These are phyloP conservation scores for Quercus lobata DNA, from an alignment of 331 rosid genomes.

Conservation along the genomic window DNA sequence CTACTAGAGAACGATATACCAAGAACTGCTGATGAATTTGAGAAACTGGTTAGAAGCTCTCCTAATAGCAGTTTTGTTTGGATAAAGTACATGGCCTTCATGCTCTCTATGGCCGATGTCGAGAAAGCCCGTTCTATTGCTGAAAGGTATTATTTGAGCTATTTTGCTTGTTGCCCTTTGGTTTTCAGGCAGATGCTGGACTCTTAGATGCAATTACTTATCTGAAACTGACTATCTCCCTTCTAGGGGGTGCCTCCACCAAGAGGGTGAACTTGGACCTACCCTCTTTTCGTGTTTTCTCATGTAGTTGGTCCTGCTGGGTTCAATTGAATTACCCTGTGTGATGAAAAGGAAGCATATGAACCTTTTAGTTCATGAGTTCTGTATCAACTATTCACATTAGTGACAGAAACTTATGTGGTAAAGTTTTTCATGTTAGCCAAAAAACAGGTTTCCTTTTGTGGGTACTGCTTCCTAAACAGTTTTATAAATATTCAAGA, in stretches of 20 bases:
- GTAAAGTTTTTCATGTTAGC: neutral
- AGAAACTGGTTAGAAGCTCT: slow-evolving; percentile 79
- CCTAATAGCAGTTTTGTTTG: slow-evolving; percentile 89
- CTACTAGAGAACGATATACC: slow-evolving; percentile 76
- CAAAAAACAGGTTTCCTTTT: neutral
- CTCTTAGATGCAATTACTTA: neutral
- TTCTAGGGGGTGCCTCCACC: neutral
- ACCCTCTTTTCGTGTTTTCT: neutral
- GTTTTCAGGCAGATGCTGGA: neutral
- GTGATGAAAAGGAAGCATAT: neutral
- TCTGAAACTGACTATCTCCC: neutral
- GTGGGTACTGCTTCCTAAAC: neutral
- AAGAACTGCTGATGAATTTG: slow-evolving; percentile 85
- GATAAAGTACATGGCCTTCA: slow-evolving; percentile 86
- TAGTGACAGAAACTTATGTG: neutral
- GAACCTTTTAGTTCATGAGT: neutral
- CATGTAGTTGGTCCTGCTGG: neutral
- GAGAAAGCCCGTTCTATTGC: slow-evolving; percentile 94
- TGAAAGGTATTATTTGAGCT: slow-evolving; percentile 53
- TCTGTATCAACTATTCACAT: neutral
- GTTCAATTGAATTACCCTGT: neutral
- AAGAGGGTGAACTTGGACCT: neutral
- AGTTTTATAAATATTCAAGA: neutral
- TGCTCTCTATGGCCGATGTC: slow-evolving; percentile 65
- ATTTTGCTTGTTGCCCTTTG: neutral